Conservation (phyloP, 805 yeast species). For the Spathaspora boniae region DNA sequence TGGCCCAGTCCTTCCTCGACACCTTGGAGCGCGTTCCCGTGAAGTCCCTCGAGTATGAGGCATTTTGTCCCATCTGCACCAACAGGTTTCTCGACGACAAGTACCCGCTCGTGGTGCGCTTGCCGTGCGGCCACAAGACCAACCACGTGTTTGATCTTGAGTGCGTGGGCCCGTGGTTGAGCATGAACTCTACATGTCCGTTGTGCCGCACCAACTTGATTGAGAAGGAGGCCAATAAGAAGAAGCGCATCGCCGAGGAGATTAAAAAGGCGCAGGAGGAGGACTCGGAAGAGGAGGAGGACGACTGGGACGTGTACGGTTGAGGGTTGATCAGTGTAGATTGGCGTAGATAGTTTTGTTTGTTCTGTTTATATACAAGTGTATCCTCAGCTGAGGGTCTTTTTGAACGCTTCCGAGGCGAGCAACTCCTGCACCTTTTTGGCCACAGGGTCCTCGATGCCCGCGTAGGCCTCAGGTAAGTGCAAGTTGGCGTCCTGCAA, state of each 20-base stretch:
- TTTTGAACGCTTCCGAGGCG: constrained; percentile 66
- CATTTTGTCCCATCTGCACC: constrained; percentile 85
- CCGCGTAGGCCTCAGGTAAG: constrained; percentile 33
- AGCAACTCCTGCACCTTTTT: constrained; percentile 68
- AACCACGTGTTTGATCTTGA: constrained; percentile 83
- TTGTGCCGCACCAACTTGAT: constrained; percentile 74
- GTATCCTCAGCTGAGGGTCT: constrained; percentile 13
- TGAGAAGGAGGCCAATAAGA: constrained; percentile 28
- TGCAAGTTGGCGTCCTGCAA: constrained; percentile 27
- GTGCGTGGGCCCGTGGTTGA: constrained; percentile 88
- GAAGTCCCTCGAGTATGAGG: constrained; percentile 33
- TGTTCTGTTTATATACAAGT: constrained; percentile 2
- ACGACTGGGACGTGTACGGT: constrained; percentile 82
- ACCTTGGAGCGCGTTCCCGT: constrained; percentile 63
- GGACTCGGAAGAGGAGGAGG: constrained; percentile 53
- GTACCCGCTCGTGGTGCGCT: constrained; percentile 73
- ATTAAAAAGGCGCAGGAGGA: constrained; percentile 36
- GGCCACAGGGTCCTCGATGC: constrained; percentile 48
- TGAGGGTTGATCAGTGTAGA: constrained; percentile 17
- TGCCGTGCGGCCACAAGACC: constrained; percentile 52
- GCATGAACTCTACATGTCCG: constrained; percentile 74
- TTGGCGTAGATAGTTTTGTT: constrained; percentile 2
- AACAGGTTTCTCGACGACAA: constrained; percentile 65
- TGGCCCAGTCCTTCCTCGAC: constrained; percentile 69
- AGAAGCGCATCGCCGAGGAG: constrained; percentile 32